Percentiles rank a stretch among this genome's conserved stretches.
Conservation (phyloP, 331 rosid genomes). For the Malus hybrid region DNA sequence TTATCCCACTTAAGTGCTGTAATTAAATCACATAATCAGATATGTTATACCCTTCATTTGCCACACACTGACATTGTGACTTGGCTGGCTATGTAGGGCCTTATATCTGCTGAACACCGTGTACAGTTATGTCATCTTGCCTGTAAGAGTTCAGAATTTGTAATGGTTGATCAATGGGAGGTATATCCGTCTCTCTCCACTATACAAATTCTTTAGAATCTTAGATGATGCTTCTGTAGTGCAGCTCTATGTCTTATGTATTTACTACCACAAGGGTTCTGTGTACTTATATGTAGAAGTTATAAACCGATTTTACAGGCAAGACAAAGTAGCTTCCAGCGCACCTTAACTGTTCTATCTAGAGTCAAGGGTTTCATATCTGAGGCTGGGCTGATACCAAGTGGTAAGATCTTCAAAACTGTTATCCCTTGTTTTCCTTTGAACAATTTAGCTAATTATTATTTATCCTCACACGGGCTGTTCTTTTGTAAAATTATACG, state of each 20-base stretch:
- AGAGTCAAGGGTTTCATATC: slow-evolving; percentile 48
- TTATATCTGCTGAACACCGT: slow-evolving; percentile 71
- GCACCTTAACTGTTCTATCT: slow-evolving; percentile 56
- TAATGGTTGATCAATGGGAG: slow-evolving; percentile 99
- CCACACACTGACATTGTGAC: slow-evolving; percentile 7
- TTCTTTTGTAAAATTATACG: no score
- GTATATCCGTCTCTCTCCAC: slow-evolving; percentile 26
- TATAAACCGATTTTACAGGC: slow-evolving; percentile 43
- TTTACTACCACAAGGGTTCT: background rate
- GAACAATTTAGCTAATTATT: background rate
- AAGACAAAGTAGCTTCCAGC: slow-evolving; percentile 63
- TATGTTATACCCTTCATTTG: background rate
- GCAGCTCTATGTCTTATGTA: background rate
- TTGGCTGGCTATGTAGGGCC: slow-evolving; percentile 37
- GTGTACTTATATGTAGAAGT: slow-evolving; percentile 2
- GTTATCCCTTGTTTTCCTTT: background rate
- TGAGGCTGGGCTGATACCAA: slow-evolving; percentile 39
- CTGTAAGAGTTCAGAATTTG: slow-evolving; percentile 63
- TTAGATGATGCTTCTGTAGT: background rate
- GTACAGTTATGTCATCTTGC: slow-evolving; percentile 56
- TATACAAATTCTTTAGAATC: background rate
- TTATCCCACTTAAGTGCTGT: background rate
- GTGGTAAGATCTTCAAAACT: slow-evolving; percentile 36
- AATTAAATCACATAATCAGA: slow-evolving; percentile 1
- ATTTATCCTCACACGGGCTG: background rate